Evolutionary conservation across 73 alveolate genomes (phyloP).

Genomic region (Paramecium biaurelia): DNA sequence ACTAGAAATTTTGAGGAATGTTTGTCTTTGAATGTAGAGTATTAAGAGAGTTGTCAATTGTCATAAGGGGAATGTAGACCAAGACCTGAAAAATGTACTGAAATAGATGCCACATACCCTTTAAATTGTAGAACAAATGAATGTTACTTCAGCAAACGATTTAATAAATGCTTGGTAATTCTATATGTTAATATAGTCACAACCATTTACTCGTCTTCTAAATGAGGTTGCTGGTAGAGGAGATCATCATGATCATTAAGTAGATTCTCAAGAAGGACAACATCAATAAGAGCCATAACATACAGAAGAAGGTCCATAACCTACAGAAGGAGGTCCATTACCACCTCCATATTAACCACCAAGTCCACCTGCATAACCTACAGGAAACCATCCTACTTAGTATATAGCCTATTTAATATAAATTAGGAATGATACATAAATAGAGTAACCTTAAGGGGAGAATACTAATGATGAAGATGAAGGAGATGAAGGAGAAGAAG

Average conservation of each 20-base stretch:
- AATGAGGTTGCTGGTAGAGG: background rate
- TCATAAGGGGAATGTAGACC: background rate
- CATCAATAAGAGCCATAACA: background rate
- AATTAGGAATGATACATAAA: background rate
- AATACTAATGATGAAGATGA: background rate
- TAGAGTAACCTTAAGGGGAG: background rate
- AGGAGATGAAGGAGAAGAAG: background rate
- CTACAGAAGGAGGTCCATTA: background rate
- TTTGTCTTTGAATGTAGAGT: background rate
- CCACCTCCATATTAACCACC: background rate
- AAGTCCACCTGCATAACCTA: background rate
- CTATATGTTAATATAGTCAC: background rate
- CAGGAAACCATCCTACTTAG: background rate
- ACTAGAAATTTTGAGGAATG: constrained; percentile 2
- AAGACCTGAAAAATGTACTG: background rate
- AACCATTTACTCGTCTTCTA: background rate
- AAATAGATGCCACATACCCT: background rate
- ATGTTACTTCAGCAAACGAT: background rate
- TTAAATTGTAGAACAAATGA: background rate
- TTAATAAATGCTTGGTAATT: background rate
- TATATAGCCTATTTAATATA: background rate
- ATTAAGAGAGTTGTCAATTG: background rate
- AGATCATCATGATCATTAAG: background rate
- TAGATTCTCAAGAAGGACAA: background rate
- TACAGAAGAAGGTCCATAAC: background rate